These are phyloP conservation scores for Macrotyloma uniflorum DNA, from an alignment of 306 rosid species.

Conservation along the genomic window DNA sequence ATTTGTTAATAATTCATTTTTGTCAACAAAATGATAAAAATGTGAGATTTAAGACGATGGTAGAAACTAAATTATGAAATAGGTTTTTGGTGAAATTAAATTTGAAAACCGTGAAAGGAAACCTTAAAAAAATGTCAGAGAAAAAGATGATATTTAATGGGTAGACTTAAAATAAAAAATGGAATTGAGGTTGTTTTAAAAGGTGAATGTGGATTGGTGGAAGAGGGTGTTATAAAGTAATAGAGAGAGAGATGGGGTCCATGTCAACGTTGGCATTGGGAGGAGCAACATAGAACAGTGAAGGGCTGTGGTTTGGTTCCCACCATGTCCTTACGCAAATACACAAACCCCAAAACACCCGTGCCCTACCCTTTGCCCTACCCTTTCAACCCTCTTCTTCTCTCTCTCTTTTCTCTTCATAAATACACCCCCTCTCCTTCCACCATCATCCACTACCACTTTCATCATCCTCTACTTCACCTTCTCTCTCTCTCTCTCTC, in stretches of 20 bases:
- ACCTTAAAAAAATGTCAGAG: too few species aligned
- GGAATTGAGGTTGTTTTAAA: too few species aligned
- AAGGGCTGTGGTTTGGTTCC: constrained; percentile 54
- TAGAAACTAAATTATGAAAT: too few species aligned
- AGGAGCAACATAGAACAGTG: constrained; percentile 50
- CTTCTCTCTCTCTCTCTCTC: not conserved
- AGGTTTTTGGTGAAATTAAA: too few species aligned
- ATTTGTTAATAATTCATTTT: too few species aligned
- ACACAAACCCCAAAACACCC: constrained; percentile 64
- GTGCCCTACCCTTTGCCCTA: constrained; percentile 56
- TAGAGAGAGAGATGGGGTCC: constrained; percentile 35
- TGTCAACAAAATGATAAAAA: too few species aligned
- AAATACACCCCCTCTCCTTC: constrained; percentile 47
- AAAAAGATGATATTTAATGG: too few species aligned
- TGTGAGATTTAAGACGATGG: too few species aligned
- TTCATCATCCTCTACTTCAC: not conserved
- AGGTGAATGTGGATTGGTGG: too few species aligned
- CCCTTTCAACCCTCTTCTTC: constrained; percentile 7
- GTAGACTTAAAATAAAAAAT: too few species aligned
- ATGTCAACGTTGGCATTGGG: constrained; percentile 37
- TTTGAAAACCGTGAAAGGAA: not conserved
- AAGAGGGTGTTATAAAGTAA: too few species aligned
- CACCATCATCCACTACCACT: not conserved
- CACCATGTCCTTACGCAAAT: constrained; percentile 51
- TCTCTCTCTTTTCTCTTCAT: constrained; percentile 39